Percentiles rank a stretch among this genome's conserved stretches.
These are phyloP conservation scores for Pluteus cervinus DNA, from an alignment of 768 basidiomycete species.

Conservation along the genomic window DNA sequence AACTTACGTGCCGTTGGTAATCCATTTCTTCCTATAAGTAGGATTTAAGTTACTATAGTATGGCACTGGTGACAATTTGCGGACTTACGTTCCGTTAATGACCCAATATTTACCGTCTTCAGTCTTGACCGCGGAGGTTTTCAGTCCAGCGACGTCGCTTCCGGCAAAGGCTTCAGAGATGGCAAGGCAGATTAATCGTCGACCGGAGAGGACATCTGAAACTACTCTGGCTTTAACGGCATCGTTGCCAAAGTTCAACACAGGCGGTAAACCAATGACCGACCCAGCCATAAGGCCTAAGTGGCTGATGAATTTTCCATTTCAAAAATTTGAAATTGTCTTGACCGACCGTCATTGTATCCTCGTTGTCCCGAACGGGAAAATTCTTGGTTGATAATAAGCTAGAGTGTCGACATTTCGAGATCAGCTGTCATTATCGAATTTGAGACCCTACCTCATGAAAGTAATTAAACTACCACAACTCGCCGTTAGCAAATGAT, in stretches of 20 bases:
- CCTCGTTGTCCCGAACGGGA: conserved; percentile 65
- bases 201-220: conserved; percentile 61
- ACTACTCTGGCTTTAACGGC: conserved; percentile 49
- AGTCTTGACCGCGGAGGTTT: conserved; percentile 68
- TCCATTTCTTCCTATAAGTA: conserved; percentile 68
- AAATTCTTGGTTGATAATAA: conserved; percentile 78
- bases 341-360: conserved; percentile 63
- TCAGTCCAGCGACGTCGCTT: conserved; percentile 72
- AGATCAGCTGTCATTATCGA: no score
- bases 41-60: conserved; percentile 5
- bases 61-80: no score
- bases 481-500: conserved; percentile 1
- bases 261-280: conserved; percentile 80
- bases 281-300: conserved; percentile 63
- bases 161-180: conserved; percentile 89
- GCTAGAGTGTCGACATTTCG: no score
- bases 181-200: conserved; percentile 79
- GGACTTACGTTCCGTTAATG: conserved; percentile 54
- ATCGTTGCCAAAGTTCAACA: conserved; percentile 73
- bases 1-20: conserved; percentile 64
- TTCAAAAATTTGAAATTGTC: neutral
- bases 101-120: conserved; percentile 79
- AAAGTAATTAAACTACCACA: conserved; percentile 77
- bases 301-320: neutral
- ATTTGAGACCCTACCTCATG: conserved; percentile 45